Evolutionary conservation across 441 rosid genomes (phyloP).

Genomic region (Metrosideros polymorpha): DNA sequence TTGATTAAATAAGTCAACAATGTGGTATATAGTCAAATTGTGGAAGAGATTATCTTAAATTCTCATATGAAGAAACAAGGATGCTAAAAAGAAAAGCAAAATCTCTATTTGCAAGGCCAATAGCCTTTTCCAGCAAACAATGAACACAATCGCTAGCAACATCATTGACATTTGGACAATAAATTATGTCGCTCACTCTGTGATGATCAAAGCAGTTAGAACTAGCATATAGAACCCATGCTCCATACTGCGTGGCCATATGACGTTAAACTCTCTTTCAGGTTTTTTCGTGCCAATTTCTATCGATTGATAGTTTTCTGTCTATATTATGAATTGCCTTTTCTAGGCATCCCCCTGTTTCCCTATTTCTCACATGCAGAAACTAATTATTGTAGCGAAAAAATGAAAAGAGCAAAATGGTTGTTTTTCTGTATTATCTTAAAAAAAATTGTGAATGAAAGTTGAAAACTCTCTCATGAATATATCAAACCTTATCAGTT

Average conservation of each 20-base stretch:
- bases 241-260: not conserved
- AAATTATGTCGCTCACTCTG: not conserved
- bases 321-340: not conserved
- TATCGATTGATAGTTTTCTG: not conserved
- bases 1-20: not conserved
- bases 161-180: not conserved
- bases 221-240: not conserved
- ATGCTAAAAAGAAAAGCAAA: not conserved
- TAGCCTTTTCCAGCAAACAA: not conserved
- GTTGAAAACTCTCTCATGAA: not conserved
- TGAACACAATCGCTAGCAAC: not conserved
- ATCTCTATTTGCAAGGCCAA: not conserved
- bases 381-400: not conserved
- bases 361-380: not conserved
- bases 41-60: not conserved
- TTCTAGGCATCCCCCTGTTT: not conserved
- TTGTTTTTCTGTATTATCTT: not conserved
- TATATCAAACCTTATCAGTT: not conserved
- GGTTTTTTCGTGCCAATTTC: not conserved
- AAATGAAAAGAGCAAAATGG: not conserved
- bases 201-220: not conserved
- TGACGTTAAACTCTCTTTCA: not conserved
- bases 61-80: not conserved
- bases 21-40: not conserved
- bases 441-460: not conserved